Conservation (phyloP, 2,329 filamentous ascomycete species). For the Fusarium armeniacum region DNA sequence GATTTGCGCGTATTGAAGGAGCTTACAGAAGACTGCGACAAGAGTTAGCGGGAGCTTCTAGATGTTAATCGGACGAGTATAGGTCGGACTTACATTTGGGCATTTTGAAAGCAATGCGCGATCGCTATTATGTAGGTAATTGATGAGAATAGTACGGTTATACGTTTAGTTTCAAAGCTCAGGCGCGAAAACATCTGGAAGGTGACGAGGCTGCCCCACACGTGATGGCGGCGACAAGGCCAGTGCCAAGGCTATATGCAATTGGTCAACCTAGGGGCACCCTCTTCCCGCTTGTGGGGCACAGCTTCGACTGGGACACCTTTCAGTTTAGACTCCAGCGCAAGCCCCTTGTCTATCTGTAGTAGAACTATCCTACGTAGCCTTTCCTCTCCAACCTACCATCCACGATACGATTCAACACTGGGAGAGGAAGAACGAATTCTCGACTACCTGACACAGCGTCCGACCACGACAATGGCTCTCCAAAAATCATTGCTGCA, state of each 20-base stretch:
- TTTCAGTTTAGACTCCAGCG: conserved; percentile 49
- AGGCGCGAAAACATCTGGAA: conserved; percentile 42
- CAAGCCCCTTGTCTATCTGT: conserved; percentile 39
- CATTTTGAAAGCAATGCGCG: conserved; percentile 69
- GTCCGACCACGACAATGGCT: conserved; percentile 59
- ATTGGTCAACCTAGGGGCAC: conserved; percentile 38
- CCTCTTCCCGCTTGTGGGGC: conserved; percentile 42
- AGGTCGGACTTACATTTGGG: conserved; percentile 80
- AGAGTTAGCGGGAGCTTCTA: conserved; percentile 55
- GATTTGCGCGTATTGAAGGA: conserved; percentile 20
- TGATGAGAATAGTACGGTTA: conserved; percentile 16
- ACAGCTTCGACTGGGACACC: conserved; percentile 51
- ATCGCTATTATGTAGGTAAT: conserved; percentile 28
- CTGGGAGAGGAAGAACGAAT: conserved; percentile 26
- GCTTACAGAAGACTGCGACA: conserved; percentile 46
- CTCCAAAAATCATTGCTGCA: conserved; percentile 67
- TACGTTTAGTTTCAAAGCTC: conserved; percentile 27
- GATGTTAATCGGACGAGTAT: conserved; percentile 7
- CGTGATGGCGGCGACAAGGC: conserved; percentile 50
- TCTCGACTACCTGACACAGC: conserved; percentile 1
- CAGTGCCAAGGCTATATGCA: conserved; percentile 29
- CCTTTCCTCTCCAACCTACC: conserved; percentile 39
- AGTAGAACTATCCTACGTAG: conserved; percentile 46
- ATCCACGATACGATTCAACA: conserved; percentile 25
- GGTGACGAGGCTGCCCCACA: conserved; percentile 52